These are phyloP conservation scores for Ramaria sp. DNA, from an alignment of 768 basidiomycete genomes.

Conservation along the genomic window DNA sequence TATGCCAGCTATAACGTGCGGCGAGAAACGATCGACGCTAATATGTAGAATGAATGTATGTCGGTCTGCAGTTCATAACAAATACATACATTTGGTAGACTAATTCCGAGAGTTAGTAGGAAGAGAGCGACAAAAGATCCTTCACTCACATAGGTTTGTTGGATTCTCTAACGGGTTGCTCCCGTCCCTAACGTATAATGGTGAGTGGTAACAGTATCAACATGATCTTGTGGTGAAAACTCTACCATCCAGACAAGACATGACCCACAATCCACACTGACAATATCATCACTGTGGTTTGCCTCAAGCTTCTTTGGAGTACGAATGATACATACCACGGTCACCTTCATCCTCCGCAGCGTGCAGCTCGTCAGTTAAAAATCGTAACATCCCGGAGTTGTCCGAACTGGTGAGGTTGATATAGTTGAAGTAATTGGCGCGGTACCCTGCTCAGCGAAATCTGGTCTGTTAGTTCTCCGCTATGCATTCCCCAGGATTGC, in stretches of 20 bases:
- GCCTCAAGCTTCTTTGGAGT: not conserved
- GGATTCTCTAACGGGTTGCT: slow-evolving; percentile 51
- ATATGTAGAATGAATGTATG: slow-evolving; percentile 22
- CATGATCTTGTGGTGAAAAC: not conserved
- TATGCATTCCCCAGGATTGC: slow-evolving; percentile 1
- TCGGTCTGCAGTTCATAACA: not conserved
- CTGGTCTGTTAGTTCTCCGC: not conserved
- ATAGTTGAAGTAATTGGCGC: slow-evolving; percentile 66
- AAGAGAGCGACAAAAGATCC: slow-evolving; percentile 10
- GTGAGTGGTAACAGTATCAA: not conserved
- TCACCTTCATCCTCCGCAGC: slow-evolving; percentile 69
- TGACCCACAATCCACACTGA: slow-evolving; percentile 44
- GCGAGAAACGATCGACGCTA: slow-evolving; percentile 17
- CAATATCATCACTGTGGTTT: not conserved
- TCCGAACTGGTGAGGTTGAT: slow-evolving; percentile 64
- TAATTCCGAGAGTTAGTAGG: not conserved
- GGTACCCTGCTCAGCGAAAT: slow-evolving; percentile 16
- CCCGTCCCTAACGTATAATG: slow-evolving; percentile 33
- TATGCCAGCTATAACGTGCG: slow-evolving; percentile 33
- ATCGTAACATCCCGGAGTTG: slow-evolving; percentile 64
- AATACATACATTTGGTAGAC: slow-evolving; percentile 17
- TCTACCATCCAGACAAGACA: slow-evolving; percentile 44
- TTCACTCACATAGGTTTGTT: slow-evolving; percentile 52
- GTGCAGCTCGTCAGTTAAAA: slow-evolving; percentile 69
- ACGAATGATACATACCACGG: slow-evolving; percentile 33